Evolutionary conservation across 179 eudicot species (phyloP), one percentile per base, ranked within the genome.

Genomic region (Silene noctiflora): DNA sequence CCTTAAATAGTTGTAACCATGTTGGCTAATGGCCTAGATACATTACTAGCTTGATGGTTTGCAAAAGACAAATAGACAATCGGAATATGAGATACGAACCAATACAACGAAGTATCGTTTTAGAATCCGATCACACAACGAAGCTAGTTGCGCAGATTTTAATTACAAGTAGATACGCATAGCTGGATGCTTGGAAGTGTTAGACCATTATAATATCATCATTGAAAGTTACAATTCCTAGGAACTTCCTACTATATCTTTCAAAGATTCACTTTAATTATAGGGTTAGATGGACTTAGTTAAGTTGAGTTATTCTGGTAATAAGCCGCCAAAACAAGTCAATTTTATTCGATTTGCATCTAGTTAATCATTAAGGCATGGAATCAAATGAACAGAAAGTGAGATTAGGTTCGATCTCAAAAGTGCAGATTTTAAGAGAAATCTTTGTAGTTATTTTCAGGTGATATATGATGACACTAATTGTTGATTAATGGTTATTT

Each of bases 61-160:
- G 58, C 51, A 67, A 77, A 35, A 65, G 69, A 69, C 73, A 68
- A 76, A 56, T 67, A 55, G 4, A 67, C 11, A 42, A 68, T 76
- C 78, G 21, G 65, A 76, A 55, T 67, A 67, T 33, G 21, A 21
- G 48, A 69, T 69, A 21, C 68, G 24, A 68, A 53, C 56, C 56
- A 44, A 69, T 46, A 69, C 27, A 56, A 16, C 22, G 48, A n/a
- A 62, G 44, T 24, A 74, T 61, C 6, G 16, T 61, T 24, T 24
- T 31, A 25, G 17, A n/a, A 67, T 51, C 58, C 2, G 53, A 29
- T 35, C 20, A 67, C 20, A 35, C 20, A 29, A 19, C 39, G 3
- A 25, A 21, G 16, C 42, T 60, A 39, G 69, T 3, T 53, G 17
- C 5, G n/a, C 48, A 61, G 79, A 60, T 77, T 42, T 69, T 29